phyloP scores from a whole-genome alignment of 306 rosid genomes.

The Purshia tridentata region DNA sequence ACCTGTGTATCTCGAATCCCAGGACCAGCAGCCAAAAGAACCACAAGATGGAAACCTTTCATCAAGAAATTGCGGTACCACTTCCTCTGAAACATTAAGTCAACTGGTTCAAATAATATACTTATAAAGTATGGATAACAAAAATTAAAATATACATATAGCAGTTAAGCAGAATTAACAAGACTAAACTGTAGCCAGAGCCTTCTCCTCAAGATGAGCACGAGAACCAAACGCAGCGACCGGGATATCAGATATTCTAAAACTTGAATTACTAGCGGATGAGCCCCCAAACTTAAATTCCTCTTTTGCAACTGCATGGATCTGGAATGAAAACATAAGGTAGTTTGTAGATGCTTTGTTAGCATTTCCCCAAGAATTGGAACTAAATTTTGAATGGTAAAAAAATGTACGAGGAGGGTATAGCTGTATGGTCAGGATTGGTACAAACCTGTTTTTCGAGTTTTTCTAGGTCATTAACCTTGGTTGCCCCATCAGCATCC shows the following conservation, averaged over 20 bases:
- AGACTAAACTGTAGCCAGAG: slow-evolving; percentile 80
- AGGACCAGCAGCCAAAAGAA: slow-evolving; percentile 92
- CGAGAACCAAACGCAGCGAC: slow-evolving; percentile 91
- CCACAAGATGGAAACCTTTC: slow-evolving; percentile 98
- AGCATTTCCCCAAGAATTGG: slow-evolving; percentile 11
- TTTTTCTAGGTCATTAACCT: slow-evolving; percentile 80
- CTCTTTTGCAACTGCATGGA: slow-evolving; percentile 54
- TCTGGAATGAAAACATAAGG: slow-evolving; percentile 43
- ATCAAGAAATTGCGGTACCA: slow-evolving; percentile 92
- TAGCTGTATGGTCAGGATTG: background rate
- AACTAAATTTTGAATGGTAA: background rate
- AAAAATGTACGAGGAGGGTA: slow-evolving; percentile 2
- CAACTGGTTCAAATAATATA: slow-evolving; percentile 30
- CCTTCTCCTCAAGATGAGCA: slow-evolving; percentile 94
- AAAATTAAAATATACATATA: slow-evolving; percentile 11
- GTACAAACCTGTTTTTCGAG: slow-evolving; percentile 80
- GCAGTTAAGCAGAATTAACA: slow-evolving; percentile 14
- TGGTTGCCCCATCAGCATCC: slow-evolving; percentile 99
- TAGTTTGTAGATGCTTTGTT: slow-evolving; percentile 18
- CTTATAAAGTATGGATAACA: background rate
- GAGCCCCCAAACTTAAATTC: slow-evolving; percentile 45
- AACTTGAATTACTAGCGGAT: slow-evolving; percentile 40
- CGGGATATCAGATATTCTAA: slow-evolving; percentile 74
- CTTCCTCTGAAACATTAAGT: slow-evolving; percentile 67
- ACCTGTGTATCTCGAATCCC: slow-evolving; percentile 97